Evolutionary conservation across 495 filamentous ascomycete genomes (phyloP), one percentile per base, ranked within the genome.

Genomic region (Pseudotulostoma volvatum): DNA sequence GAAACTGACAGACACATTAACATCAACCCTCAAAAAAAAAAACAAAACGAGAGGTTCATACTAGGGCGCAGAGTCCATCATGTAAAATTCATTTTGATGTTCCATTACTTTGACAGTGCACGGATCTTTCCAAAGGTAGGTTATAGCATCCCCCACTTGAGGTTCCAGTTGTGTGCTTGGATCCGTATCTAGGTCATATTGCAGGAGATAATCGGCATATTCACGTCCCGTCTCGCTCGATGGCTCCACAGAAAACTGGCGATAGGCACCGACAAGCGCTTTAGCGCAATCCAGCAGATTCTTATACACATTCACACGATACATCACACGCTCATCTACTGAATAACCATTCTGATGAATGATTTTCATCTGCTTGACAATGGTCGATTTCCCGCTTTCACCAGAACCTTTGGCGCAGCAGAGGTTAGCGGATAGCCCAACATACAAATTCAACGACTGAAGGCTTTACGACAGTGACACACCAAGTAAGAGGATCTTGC

Each of bases 311-410:
- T 88, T 95, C 36, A 92, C 72, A 31, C 90, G 82, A 61, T 97
- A 96, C 48, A 92, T 72, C 35, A 77, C 78, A 37, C 95, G 71
- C 55, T 97, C 90, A 46, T 95, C 86, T 42, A 78, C 70, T 2
- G 82, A 81, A 57, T 96, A 97, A 41, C 90, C 90, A 61, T 93
- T 93, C 51, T 95, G 81, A 51, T 96, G 90, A 47, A 96, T 96
- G 51, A 97, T 96, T 62, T 97, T 97, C 90, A 96, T 97, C 68
- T 96, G 90, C 59, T 96, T 96, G 44, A 97, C 90, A 46, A 96
- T 95, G 3, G 90, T 97, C 35, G 90, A 95, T 61, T 97, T 97
- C 36, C 90, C 90, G 60, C 87, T 95, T 68, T 97, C 90, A 42
- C 90, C 90, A 41, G 90, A 95, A 30, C 90, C 90, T 97, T 5